Base-by-base conservation (phyloP, 1,284 basidiomycete species). In the Neotropicomus parvogracilis region DNA sequence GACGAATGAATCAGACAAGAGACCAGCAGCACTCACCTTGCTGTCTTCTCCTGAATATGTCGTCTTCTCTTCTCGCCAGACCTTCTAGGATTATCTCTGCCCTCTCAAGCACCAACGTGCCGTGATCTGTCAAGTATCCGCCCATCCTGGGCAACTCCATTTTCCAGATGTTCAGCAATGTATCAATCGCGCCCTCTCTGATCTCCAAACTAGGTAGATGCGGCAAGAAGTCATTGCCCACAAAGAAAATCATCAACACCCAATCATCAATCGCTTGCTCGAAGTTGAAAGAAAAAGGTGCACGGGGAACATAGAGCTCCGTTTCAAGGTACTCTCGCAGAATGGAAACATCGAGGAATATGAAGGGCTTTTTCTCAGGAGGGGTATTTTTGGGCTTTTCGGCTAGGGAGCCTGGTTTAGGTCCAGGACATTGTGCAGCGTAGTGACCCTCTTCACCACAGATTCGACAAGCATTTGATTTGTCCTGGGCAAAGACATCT, bases 211-310 rank as follows among this genome's bases (percentile, higher is more conserved):
- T 92, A 19, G 97, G 97, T 53, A 99, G 76, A 73, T 99, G 97
- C 14, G 97, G 97, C 64, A 99, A 77, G 77, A 99, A 99, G 74
- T 99, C 97, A 75, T 99, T 99, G 60, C 97, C 97, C 64, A 99
- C 95, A 70, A 99, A 98, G 81, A 99, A 98, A 63, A 98, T 98
- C 62, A 99, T 78, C 66, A 99, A 85, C 60, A 99, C 92, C 95
- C 97, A 99, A 69, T 99, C 97, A 78, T 99, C 97, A 69, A 99
- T 92, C 31, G 97, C 95, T 67, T 90, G 85, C 70, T 99, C 97
- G 65, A 97, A 76, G 63, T 93, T 85, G 77, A 95, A 99, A n/a
- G 85, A 82, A 72, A 98, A 97, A 1, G 86, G 75, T 13, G 79
- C 70, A 50, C 81, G 73, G 11, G 88, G 77, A 20, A 97, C 77